A percentile compares a stretch with the other conserved stretches of the same genome.
Evolutionary conservation across 352 stramenopile genomes (phyloP).

Genomic region (Globisporangium middletonii): DNA sequence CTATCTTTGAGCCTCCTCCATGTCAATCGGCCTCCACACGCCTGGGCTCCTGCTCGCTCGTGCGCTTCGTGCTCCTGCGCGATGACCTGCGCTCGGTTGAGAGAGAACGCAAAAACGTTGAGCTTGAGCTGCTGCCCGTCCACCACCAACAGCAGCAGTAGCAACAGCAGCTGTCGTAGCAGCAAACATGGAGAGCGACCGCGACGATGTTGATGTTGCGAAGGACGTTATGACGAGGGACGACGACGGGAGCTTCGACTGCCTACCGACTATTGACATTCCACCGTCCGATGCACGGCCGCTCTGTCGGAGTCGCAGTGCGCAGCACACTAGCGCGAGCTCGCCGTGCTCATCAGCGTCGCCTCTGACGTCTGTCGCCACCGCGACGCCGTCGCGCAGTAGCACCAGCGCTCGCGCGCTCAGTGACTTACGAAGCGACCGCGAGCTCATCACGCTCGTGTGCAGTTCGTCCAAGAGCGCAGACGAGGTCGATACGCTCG

Average conservation of each 20-base stretch:
- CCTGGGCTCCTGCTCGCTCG: too few relatives aligned
- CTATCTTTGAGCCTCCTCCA: too few relatives aligned
- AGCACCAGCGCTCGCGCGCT: slow-evolving; percentile 16
- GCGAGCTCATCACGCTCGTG: slow-evolving; percentile 32
- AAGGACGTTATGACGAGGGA: too few relatives aligned
- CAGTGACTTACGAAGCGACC: slow-evolving; percentile 25
- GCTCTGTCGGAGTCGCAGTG: slow-evolving; percentile 4
- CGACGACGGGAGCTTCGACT: background rate
- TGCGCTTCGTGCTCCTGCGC: too few relatives aligned
- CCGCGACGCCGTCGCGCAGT: slow-evolving; percentile 7
- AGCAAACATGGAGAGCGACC: background rate
- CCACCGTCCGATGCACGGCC: background rate
- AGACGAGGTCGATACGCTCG: slow-evolving; percentile 24
- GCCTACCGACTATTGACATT: slow-evolving; percentile 7
- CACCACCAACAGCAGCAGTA: too few relatives aligned
- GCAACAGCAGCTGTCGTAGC: background rate
- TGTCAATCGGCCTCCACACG: too few relatives aligned
- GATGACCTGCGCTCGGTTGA: too few relatives aligned
- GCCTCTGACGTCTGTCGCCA: background rate
- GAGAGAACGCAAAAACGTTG: too few relatives aligned
- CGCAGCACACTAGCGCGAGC: background rate
- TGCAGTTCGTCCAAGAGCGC: slow-evolving; percentile 21
- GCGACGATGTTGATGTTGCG: background rate
- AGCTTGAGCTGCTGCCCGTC: too few relatives aligned
- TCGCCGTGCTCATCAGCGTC: slow-evolving; percentile 6